Base-by-base conservation (phyloP, 2,329 filamentous ascomycete species). In the Colletotrichum sp. region DNA sequence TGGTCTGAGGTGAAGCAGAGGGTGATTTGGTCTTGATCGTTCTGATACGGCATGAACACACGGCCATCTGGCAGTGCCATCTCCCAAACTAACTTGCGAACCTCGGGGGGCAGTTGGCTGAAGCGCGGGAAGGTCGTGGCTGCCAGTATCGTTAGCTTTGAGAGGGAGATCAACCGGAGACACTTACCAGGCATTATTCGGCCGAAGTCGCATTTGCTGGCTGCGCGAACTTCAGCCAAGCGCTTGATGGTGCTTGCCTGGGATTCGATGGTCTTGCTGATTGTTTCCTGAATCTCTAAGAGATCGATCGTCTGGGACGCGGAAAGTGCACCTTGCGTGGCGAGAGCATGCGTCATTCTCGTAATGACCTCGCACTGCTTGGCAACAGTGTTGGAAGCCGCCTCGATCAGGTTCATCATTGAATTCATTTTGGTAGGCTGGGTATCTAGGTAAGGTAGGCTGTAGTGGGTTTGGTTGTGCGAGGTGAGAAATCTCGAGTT, bases 31-130 rank as follows among this genome's bases (percentile, higher is more conserved):
- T 6, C 43, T 47, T 31, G 36, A 27, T 24, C 8, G n/a, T 6
- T n/a, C 33, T 16, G 2, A 4, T 43, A 8, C 8, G 36, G n/a
- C 75, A 87, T 84, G 15, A 74, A 66, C 2, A 72, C 9, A 3
- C 72, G 64, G 6, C 6, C 1, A 3, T 47, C 29, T 4, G 72
- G 65, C 3, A 75, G n/a, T 6, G 66, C 18, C 58, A 69, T 43
- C 43, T 69, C 47, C 73, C 65, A 75, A 8, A 72, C 47, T 6
- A 2, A 8, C n/a, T 43, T 57, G 6, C 58, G 69, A 5, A 66
- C 54, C 16, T 72, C 72, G 8, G 27, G 16, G 4, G 69, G 72
- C 4, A 72, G n/a, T 27, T 12, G 34, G 4, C 9, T 16, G 34
- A 74, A 74, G 5, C 36, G 21, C 2, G 24, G 16, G 6, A 74